Base-by-base conservation (phyloP, 495 filamentous ascomycete species). In the Podospora tetraspora region DNA sequence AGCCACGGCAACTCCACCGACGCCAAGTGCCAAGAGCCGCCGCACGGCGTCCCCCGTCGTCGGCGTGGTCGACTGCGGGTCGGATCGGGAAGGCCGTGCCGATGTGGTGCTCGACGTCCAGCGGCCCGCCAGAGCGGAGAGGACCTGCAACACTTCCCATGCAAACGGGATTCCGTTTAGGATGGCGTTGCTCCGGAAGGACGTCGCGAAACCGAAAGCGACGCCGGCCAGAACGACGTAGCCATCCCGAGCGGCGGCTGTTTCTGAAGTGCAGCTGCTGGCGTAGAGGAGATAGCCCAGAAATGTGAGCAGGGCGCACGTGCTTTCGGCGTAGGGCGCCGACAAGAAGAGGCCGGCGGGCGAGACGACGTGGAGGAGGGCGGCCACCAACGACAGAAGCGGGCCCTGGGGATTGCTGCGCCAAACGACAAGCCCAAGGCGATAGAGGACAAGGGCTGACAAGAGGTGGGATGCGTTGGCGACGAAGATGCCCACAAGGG, bases 291-390 rank as follows among this genome's bases (percentile, higher is more conserved):
- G 86, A 68, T 83, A 87, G 8, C 94, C 96, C 3, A 78, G 60
- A 69, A 98, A 91, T 60, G 89, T 90, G 30, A 97, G 78, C 9
- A 95, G 81, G 1, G 94, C 88, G 75, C 92, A 97, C 1, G 90
- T 74, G 61, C 90, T 87, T 78, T 99, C 96, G 23, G 86, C 84
- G 72, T 93, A 95, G 0, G 96, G 95, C 1, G 94, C 91, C 0
- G 90, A 93, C 29, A 99, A 86, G 74, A 98, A 97, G 2, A 97
- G 78, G 11, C 94, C 94, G 9, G 92, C 95, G 0, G 96, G 95
- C 4, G 88, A 92, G 24, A 98, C 72, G 57, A 97, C 86, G 75
- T 97, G 92, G 37, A 98, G 80, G 12, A 85, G 74, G 7, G 92
- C 88, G 29, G 90, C 82, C 19, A 90, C 76, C 63, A 94, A 86